Evolutionary conservation across 305 asterid species (phyloP).

Genomic region (Rubia tinctorum): DNA sequence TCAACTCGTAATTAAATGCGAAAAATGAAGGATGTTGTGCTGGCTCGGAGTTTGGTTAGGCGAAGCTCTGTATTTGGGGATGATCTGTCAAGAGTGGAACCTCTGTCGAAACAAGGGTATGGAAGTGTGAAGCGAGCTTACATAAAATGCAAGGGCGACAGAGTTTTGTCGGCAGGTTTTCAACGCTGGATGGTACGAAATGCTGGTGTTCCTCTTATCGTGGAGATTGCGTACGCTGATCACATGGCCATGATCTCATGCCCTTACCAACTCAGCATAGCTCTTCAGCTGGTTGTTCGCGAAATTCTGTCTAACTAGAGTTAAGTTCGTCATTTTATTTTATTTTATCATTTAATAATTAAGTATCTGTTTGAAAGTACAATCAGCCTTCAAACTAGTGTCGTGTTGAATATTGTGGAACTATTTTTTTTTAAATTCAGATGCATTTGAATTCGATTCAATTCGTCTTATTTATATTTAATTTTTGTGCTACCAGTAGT

Average conservation of each 20-base stretch:
- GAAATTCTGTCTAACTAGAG: neutral
- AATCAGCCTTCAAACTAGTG: too few species aligned
- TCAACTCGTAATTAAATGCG: too few species aligned
- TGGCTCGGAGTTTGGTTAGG: conserved; percentile 43
- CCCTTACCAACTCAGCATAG: conserved; percentile 32
- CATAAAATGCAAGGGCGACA: conserved; percentile 32
- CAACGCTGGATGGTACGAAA: conserved; percentile 41
- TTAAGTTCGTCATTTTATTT: too few species aligned
- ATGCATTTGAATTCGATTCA: too few species aligned
- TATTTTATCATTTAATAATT: too few species aligned
- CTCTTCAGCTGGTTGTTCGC: conserved; percentile 32
- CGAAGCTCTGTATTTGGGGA: conserved; percentile 34
- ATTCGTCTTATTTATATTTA: too few species aligned
- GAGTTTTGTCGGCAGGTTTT: conserved; percentile 25
- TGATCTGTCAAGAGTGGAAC: conserved; percentile 32
- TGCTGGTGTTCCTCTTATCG: conserved; percentile 31
- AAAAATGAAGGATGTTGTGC: conserved; percentile 33
- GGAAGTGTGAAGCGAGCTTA: conserved; percentile 46
- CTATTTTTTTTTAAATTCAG: too few species aligned
- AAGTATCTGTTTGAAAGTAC: too few species aligned
- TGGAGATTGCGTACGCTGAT: conserved; percentile 37
- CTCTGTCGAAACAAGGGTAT: conserved; percentile 34
- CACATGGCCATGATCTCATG: conserved; percentile 67
- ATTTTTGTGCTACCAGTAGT: too few species aligned
- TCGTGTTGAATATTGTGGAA: too few species aligned